Percentiles rank a stretch among this genome's conserved stretches.
phyloP scores from a whole-genome alignment of 2,329 filamentous ascomycete species.

The Fusarium mangiferae region DNA sequence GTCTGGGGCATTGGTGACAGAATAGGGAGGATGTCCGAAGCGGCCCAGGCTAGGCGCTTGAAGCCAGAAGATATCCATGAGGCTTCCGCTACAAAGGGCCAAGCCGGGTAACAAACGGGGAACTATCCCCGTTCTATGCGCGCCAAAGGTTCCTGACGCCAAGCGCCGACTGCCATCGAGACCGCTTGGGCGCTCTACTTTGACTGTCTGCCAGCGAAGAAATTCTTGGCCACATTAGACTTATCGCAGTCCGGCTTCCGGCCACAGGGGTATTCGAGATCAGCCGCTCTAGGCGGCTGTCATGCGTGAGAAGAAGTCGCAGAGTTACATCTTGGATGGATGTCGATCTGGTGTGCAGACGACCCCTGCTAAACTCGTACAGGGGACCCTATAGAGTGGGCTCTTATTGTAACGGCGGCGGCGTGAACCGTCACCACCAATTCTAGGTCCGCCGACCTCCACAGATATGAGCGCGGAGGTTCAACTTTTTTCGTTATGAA shows the following conservation, averaged over 20 bases:
- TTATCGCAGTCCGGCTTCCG: not conserved
- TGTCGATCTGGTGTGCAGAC: constrained; percentile 27
- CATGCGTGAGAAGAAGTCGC: not conserved
- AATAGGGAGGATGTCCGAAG: constrained; percentile 30
- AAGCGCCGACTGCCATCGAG: constrained; percentile 16
- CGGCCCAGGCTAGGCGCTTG: constrained; percentile 20
- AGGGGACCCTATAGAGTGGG: constrained; percentile 27
- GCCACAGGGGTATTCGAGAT: not conserved
- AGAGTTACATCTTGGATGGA: constrained; percentile 13
- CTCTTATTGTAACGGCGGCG: constrained; percentile 30
- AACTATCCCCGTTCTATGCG: constrained; percentile 15
- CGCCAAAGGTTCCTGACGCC: constrained; percentile 29
- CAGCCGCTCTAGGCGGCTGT: not conserved
- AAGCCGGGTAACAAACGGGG: constrained; percentile 20
- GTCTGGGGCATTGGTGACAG: constrained; percentile 17
- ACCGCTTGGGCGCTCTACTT: not conserved
- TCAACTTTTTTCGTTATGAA: constrained; percentile 6
- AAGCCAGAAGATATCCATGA: constrained; percentile 14
- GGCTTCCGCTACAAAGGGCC: constrained; percentile 7
- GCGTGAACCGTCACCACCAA: constrained; percentile 19
- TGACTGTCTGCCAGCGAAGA: constrained; percentile 4
- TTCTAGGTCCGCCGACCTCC: constrained; percentile 6
- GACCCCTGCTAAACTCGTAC: constrained; percentile 17
- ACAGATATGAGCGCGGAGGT: constrained; percentile 8
- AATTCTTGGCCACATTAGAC: constrained; percentile 9